These are phyloP conservation scores for Rauvolfia tetraphylla DNA, from an alignment of 257 asterid genomes.

Conservation along the genomic window DNA sequence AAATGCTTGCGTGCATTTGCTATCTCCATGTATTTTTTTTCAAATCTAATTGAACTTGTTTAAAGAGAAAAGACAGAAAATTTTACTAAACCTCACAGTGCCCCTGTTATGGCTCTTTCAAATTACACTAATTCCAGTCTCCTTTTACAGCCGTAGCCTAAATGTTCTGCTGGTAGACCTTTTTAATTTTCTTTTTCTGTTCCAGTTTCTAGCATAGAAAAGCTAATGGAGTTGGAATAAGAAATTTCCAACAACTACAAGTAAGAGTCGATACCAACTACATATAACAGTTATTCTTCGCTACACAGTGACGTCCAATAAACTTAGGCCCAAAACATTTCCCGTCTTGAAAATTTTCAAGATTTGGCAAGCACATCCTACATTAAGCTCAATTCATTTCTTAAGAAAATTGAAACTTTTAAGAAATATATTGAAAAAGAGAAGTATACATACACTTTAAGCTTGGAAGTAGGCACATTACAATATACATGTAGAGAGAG, in stretches of 20 bases:
- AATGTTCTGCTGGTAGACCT: not conserved
- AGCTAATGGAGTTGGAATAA: not conserved
- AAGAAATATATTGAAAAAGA: not conserved
- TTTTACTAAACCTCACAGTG: not conserved
- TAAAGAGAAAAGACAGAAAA: not conserved
- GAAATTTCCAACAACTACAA: not conserved
- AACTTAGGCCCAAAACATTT: not conserved
- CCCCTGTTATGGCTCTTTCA: not conserved
- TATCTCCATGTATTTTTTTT: not conserved
- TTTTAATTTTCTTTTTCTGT: not conserved
- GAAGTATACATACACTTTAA: not conserved
- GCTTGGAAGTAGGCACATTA: not conserved
- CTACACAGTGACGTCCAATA: not conserved
- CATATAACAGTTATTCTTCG: not conserved
- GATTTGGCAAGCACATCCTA: not conserved
- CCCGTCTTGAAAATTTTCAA: not conserved
- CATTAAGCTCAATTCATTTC: not conserved
- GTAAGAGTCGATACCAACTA: not conserved
- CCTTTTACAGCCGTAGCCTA: not conserved
- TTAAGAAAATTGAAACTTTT: not conserved
- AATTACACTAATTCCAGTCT: not conserved
- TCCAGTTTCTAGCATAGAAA: not conserved
- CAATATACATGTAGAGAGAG: slow-evolving; percentile 4
- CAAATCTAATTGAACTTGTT: not conserved
- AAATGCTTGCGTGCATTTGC: not conserved